These are phyloP conservation scores for Aspergillus ochraceoroseus DNA, from an alignment of 2,329 filamentous ascomycete genomes.

Conservation along the genomic window DNA sequence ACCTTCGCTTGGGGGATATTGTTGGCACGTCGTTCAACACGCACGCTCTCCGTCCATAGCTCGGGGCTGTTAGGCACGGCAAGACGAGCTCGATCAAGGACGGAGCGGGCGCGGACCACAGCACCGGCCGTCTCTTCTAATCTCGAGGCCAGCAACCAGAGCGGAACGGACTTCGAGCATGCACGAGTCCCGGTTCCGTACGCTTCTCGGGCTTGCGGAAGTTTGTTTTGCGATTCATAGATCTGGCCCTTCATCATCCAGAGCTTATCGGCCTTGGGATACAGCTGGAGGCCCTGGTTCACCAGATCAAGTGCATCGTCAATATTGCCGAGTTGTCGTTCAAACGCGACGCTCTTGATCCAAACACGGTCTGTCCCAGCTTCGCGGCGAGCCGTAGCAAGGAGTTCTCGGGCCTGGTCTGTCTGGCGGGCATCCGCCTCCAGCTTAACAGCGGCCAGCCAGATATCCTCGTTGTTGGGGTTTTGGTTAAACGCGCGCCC, in stretches of 20 bases:
- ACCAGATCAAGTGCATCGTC: constrained; percentile 82
- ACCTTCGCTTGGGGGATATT: constrained; percentile 80
- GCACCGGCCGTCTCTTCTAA: constrained; percentile 81
- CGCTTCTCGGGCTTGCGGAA: constrained; percentile 80
- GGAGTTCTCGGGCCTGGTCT: constrained; percentile 73
- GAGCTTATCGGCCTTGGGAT: constrained; percentile 78
- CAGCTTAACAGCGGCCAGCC: constrained; percentile 91
- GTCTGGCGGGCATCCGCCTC: constrained; percentile 84
- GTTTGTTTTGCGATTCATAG: constrained; percentile 76
- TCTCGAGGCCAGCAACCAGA: constrained; percentile 85
- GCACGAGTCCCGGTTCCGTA: constrained; percentile 84
- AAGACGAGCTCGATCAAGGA: constrained; percentile 84
- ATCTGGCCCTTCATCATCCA: constrained; percentile 99
- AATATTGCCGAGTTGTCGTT: constrained; percentile 72
- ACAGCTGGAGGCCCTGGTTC: constrained; percentile 78
- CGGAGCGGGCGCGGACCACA: constrained; percentile 84
- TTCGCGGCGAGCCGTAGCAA: constrained; percentile 76
- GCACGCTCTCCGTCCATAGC: constrained; percentile 90
- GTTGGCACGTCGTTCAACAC: constrained; percentile 80
- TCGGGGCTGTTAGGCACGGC: constrained; percentile 78
- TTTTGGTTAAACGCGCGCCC: constrained; percentile 91
- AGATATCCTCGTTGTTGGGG: constrained; percentile 95
- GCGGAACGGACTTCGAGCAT: constrained; percentile 72
- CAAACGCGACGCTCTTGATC: constrained; percentile 93
- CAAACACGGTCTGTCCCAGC: constrained; percentile 94